Conservation (phyloP, 306 rosid genomes). For the Dryas alaskensis region DNA sequence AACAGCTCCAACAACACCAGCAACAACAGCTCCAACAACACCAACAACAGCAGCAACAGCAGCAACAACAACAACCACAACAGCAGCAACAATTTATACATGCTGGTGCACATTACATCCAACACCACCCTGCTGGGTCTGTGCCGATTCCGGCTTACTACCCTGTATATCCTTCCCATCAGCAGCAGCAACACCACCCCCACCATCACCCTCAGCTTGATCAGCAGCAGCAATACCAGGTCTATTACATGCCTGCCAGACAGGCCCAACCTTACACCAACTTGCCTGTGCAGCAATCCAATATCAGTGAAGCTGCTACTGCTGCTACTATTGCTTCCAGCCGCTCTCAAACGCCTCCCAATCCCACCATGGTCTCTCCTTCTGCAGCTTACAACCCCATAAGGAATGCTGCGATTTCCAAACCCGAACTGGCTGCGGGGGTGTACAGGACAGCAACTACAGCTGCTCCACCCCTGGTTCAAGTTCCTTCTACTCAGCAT, state of each 20-base stretch:
- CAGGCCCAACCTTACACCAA: slow-evolving; percentile 66
- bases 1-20: background rate
- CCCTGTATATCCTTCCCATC: slow-evolving; percentile 89
- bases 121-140: slow-evolving; percentile 54
- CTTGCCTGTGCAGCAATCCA: slow-evolving; percentile 63
- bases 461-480: slow-evolving; percentile 63
- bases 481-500: slow-evolving; percentile 71
- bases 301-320: slow-evolving; percentile 51
- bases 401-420: slow-evolving; percentile 57
- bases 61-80: slow-evolving; percentile 27
- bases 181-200: slow-evolving; percentile 30
- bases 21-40: slow-evolving; percentile 29
- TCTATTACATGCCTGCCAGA: slow-evolving; percentile 75
- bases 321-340: slow-evolving; percentile 43
- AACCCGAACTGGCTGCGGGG: slow-evolving; percentile 62
- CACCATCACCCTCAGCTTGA: slow-evolving; percentile 53
- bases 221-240: slow-evolving; percentile 71
- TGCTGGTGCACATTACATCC: slow-evolving; percentile 69
- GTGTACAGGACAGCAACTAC: slow-evolving; percentile 64
- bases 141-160: slow-evolving; percentile 58
- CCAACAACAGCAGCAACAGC: slow-evolving; percentile 20
- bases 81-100: slow-evolving; percentile 57
- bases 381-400: slow-evolving; percentile 53
- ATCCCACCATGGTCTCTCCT: slow-evolving; percentile 48
- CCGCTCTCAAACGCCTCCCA: slow-evolving; percentile 59